Evolutionary conservation across 2,329 filamentous ascomycete species (phyloP).

Genomic region (Didymosphaeria variabile): DNA sequence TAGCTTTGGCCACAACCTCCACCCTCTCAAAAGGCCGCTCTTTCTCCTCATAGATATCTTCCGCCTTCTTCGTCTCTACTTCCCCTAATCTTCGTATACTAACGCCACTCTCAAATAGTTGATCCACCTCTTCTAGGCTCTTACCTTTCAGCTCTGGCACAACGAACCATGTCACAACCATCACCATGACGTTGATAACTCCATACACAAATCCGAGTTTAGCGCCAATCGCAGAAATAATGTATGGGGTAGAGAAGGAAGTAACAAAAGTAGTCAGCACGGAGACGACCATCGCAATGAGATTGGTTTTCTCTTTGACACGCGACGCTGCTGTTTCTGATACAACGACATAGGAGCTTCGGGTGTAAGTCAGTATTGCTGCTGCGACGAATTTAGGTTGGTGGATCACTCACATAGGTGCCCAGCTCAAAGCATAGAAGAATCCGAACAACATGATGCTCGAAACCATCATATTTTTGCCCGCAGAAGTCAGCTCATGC

Average conservation of each 20-base stretch:
- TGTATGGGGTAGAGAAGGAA: slow-evolving; percentile 5
- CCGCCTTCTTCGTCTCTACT: too few species aligned
- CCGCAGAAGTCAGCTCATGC: too few species aligned
- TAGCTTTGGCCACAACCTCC: too few species aligned
- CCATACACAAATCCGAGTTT: neutral
- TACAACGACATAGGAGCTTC: neutral
- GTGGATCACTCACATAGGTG: neutral
- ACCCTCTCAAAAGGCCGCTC: too few species aligned
- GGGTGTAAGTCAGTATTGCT: too few species aligned
- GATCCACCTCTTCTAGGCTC: neutral
- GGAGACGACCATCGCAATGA: slow-evolving; percentile 8
- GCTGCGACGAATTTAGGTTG: neutral
- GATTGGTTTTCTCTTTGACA: slow-evolving; percentile 2
- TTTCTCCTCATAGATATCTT: too few species aligned
- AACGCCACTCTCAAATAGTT: too few species aligned
- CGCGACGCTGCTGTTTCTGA: neutral
- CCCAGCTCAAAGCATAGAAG: neutral
- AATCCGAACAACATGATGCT: neutral
- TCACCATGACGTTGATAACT: neutral
- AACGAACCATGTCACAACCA: neutral
- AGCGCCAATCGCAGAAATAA: neutral
- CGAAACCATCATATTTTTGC: neutral
- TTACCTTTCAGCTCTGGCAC: neutral
- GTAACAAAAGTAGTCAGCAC: slow-evolving; percentile 9
- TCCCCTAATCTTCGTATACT: too few species aligned